These are phyloP conservation scores for Venturia effusa DNA, from an alignment of 2,329 filamentous ascomycete species.

Conservation along the genomic window DNA sequence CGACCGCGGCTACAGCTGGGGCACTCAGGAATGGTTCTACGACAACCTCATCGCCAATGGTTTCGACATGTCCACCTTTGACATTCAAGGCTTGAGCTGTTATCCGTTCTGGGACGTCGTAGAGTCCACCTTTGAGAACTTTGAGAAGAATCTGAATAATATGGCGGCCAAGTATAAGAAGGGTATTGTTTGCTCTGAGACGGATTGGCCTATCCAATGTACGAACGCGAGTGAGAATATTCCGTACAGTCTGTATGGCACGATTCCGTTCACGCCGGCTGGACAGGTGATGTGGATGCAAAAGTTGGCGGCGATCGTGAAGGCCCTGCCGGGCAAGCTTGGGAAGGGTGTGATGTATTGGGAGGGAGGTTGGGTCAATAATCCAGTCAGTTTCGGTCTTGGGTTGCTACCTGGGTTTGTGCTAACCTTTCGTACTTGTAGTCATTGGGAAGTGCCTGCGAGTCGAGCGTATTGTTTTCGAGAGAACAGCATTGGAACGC, in stretches of 20 bases:
- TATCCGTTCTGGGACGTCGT: conserved; percentile 58
- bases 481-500: neutral
- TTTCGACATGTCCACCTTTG: conserved; percentile 42
- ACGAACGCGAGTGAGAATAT: conserved; percentile 42
- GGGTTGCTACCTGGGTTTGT: neutral
- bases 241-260: conserved; percentile 43
- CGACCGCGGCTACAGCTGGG: conserved; percentile 64
- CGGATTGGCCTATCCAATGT: conserved; percentile 58
- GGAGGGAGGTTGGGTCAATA: conserved; percentile 63
- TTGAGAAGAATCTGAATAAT: conserved; percentile 46
- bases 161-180: conserved; percentile 54
- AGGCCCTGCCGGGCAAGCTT: conserved; percentile 40
- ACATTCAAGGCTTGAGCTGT: conserved; percentile 62
- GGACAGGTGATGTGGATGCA: conserved; percentile 55
- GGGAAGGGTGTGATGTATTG: conserved; percentile 56
- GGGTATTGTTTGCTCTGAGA: conserved; percentile 58
- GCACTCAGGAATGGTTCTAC: conserved; percentile 56
- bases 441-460: conserved; percentile 8
- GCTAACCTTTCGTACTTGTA: neutral
- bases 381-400: conserved; percentile 30
- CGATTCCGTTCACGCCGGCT: conserved; percentile 50
- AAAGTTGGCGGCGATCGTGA: conserved; percentile 46
- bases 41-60: conserved; percentile 43
- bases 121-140: conserved; percentile 44
- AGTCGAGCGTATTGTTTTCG: conserved; percentile 4